Conservation (phyloP, 2,329 filamentous ascomycete species). For the Intubia oerlemansii region DNA sequence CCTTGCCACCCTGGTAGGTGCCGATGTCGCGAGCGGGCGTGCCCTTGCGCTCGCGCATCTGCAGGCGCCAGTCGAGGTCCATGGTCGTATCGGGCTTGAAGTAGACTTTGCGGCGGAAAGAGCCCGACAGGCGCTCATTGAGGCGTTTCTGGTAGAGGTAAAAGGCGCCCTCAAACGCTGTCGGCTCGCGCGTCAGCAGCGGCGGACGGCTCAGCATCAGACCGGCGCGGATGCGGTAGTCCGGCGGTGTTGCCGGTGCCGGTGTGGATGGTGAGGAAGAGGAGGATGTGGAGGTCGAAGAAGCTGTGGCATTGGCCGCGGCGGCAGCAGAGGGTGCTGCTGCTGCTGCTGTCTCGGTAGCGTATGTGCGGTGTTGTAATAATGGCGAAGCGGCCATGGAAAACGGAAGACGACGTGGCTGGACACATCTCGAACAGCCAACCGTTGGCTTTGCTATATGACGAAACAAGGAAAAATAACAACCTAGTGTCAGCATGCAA, state of each 20-base stretch:
- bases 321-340: no score
- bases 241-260: conserved; percentile 7
- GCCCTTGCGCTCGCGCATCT: conserved; percentile 49
- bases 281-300: not conserved
- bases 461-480: no score
- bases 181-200: conserved; percentile 62
- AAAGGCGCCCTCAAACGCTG: conserved; percentile 77
- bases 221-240: conserved; percentile 35
- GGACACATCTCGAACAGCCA: conserved; percentile 15
- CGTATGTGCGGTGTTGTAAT: conserved; percentile 2
- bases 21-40: conserved; percentile 72
- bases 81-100: conserved; percentile 76
- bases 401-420: conserved; percentile 1
- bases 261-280: conserved; percentile 7
- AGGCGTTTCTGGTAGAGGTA: conserved; percentile 95
- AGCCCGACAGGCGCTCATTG: conserved; percentile 74
- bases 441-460: conserved; percentile 3
- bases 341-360: conserved; percentile 3
- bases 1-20: conserved; percentile 38
- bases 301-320: not conserved
- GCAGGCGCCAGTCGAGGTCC: conserved; percentile 77
- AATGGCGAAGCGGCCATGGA: not conserved
- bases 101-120: conserved; percentile 84
- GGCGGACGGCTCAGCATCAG: conserved; percentile 78
- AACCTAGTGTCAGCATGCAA: no score